phyloP scores from a whole-genome alignment of 2,329 filamentous ascomycete genomes.

The Aureobasidium subglaciale region DNA sequence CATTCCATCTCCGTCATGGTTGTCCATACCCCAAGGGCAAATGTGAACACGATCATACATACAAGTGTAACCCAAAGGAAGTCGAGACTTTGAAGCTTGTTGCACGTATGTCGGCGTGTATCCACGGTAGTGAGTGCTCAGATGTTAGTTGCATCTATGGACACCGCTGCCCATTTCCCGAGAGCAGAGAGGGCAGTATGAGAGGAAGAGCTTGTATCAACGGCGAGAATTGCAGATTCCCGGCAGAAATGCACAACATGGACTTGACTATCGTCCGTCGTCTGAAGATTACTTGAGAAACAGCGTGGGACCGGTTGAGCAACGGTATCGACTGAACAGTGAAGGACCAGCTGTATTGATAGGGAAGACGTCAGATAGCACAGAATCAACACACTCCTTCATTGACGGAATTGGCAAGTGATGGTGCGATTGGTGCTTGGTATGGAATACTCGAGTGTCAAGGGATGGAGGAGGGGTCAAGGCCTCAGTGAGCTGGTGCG shows the following conservation, averaged over 20 bases:
- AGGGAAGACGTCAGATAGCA: neutral
- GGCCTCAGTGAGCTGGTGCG: neutral
- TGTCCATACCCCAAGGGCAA: conserved; percentile 46
- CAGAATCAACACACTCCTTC: neutral
- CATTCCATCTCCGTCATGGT: conserved; percentile 51
- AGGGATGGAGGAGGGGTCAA: no score
- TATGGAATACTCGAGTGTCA: no score
- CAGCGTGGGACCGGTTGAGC: neutral
- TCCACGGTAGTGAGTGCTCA: conserved; percentile 50
- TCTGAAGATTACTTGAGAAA: conserved; percentile 27
- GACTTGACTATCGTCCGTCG: conserved; percentile 51
- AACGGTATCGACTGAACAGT: neutral
- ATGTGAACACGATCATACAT: conserved; percentile 51
- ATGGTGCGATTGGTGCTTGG: no score
- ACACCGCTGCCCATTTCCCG: conserved; percentile 52
- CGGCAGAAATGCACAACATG: conserved; percentile 50
- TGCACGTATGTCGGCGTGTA: conserved; percentile 57
- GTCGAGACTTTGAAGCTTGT: conserved; percentile 49
- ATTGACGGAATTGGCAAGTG: neutral
- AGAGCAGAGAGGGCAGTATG: conserved; percentile 32
- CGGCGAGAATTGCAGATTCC: conserved; percentile 52
- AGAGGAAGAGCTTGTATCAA: conserved; percentile 51
- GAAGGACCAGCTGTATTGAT: neutral
- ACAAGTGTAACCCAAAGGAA: conserved; percentile 45
- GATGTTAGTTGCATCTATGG: conserved; percentile 58